phyloP scores from a whole-genome alignment of 2,329 filamentous ascomycete species.

The Endocalyx cinctus region DNA sequence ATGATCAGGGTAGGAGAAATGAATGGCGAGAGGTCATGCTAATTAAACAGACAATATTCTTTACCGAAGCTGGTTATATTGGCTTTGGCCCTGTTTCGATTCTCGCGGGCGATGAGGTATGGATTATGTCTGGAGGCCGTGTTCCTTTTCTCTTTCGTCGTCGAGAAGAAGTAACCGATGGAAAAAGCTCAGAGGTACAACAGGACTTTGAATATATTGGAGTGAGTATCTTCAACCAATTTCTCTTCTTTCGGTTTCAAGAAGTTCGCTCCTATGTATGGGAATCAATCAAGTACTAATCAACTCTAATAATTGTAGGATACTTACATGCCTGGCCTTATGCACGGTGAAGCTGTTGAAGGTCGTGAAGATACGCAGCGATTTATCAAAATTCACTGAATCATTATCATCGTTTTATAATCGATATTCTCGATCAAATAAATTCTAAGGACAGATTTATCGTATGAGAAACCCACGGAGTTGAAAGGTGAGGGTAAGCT shows the following conservation, averaged over 20 bases:
- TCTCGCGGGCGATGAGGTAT: slow-evolving; percentile 10
- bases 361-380: slow-evolving; percentile 6
- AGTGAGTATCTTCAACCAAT: too few species aligned
- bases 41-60: slow-evolving; percentile 9
- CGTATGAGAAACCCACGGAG: too few species aligned
- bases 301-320: slow-evolving; percentile 8
- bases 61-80: slow-evolving; percentile 10
- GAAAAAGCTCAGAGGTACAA: too few species aligned
- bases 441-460: too few species aligned
- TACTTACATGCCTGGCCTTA: slow-evolving; percentile 7
- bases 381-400: not conserved
- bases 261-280: slow-evolving; percentile 1
- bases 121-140: slow-evolving; percentile 10
- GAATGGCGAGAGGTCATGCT: slow-evolving; percentile 11
- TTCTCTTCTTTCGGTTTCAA: too few species aligned
- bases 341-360: slow-evolving; percentile 10
- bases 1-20: not conserved
- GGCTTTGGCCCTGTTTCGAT: slow-evolving; percentile 10
- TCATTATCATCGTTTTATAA: too few species aligned
- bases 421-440: too few species aligned
- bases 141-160: slow-evolving; percentile 10
- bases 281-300: not conserved
- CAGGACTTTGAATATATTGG: too few species aligned
- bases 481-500: too few species aligned
- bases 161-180: too few species aligned